Percentiles rank a stretch among this genome's conserved stretches.
phyloP scores from a whole-genome alignment of 352 stramenopile genomes.

The Globisporangium splendens region DNA sequence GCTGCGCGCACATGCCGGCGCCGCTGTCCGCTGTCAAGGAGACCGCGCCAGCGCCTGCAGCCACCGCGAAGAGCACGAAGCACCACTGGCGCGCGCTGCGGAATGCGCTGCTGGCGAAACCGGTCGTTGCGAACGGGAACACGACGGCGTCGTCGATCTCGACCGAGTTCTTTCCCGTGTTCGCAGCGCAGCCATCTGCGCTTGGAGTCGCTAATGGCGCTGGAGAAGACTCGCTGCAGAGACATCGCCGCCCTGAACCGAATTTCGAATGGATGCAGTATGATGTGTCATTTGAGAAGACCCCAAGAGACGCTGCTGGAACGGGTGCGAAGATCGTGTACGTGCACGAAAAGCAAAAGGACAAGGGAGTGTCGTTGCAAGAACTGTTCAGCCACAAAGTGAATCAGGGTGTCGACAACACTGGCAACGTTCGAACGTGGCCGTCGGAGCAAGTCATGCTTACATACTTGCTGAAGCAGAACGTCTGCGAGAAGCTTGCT shows the following conservation, averaged over 20 bases:
- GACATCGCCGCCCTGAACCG: constrained; percentile 5
- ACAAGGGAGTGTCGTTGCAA: constrained; percentile 43
- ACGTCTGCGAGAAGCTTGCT: constrained; percentile 26
- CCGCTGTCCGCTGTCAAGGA: neutral
- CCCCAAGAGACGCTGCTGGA: constrained; percentile 4
- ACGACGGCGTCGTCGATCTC: constrained; percentile 56
- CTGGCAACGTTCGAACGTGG: constrained; percentile 86
- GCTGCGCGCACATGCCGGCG: neutral
- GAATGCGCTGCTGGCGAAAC: constrained; percentile 45
- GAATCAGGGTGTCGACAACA: constrained; percentile 84
- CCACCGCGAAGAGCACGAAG: constrained; percentile 30
- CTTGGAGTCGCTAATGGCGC: constrained; percentile 5
- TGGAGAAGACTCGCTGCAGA: constrained; percentile 3
- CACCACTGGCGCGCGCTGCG: constrained; percentile 72
- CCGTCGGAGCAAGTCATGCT: constrained; percentile 77
- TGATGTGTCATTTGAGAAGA: constrained; percentile 14
- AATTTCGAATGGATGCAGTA: constrained; percentile 59
- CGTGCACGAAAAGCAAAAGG: constrained; percentile 73
- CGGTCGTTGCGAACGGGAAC: constrained; percentile 19
- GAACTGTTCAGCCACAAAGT: constrained; percentile 76
- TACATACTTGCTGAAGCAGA: constrained; percentile 47
- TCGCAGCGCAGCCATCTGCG: constrained; percentile 7
- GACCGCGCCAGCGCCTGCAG: neutral
- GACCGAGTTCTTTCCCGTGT: constrained; percentile 64
- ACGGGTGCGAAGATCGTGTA: constrained; percentile 15